Conservation (phyloP, 2,329 filamentous ascomycete species). For the Curvularia sp. region DNA sequence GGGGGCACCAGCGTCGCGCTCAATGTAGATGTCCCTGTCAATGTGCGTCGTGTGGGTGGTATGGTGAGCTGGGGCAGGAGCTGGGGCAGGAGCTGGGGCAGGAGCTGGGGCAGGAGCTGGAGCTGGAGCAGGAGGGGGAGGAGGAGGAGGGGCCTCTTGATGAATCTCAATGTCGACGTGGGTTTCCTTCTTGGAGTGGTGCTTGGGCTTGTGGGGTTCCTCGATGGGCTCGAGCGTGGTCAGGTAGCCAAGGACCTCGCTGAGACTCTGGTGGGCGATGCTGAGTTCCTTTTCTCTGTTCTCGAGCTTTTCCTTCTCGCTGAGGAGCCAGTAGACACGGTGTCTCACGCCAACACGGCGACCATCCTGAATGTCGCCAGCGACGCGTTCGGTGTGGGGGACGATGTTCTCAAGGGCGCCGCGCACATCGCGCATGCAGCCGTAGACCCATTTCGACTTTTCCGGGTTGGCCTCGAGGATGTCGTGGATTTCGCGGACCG, state of each 20-base stretch:
- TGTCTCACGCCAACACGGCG: conserved; percentile 48
- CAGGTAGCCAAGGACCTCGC: conserved; percentile 48
- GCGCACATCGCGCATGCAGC: conserved; percentile 47
- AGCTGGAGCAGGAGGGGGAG: conserved; percentile 17
- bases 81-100: background rate
- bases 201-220: conserved; percentile 30
- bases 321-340: conserved; percentile 50
- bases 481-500: conserved; percentile 49
- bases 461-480: conserved; percentile 47
- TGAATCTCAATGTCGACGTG: conserved; percentile 45
- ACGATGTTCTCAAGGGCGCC: conserved; percentile 50
- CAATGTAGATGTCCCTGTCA: conserved; percentile 41
- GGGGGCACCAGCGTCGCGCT: conserved; percentile 34
- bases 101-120: no score
- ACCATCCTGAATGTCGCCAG: conserved; percentile 44
- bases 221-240: conserved; percentile 45
- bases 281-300: conserved; percentile 48
- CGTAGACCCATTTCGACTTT: conserved; percentile 51
- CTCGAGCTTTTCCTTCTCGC: conserved; percentile 52
- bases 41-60: conserved; percentile 34
- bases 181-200: conserved; percentile 27
- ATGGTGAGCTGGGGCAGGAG: conserved; percentile 9
- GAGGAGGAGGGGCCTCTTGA: conserved; percentile 26
- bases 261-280: conserved; percentile 45
- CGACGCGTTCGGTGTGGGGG: conserved; percentile 48